Percentiles rank a stretch among this genome's conserved stretches.
These are phyloP conservation scores for Phialocephala sp. DNA, from an alignment of 2,329 filamentous ascomycete species.

Conservation along the genomic window DNA sequence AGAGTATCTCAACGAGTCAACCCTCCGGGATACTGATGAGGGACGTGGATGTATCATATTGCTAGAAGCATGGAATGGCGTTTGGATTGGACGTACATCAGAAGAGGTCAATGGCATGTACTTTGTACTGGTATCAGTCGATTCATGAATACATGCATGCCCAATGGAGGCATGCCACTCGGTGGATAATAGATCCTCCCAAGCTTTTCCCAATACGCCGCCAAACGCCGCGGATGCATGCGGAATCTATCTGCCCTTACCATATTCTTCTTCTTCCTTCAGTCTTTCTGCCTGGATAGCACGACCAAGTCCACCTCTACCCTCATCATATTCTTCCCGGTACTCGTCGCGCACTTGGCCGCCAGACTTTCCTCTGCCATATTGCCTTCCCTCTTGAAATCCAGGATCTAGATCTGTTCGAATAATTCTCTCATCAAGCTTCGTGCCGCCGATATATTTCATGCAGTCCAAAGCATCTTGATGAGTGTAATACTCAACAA, in stretches of 20 bases:
- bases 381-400: slow-evolving; percentile 94
- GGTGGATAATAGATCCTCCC: slow-evolving; percentile 12
- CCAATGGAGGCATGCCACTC: slow-evolving; percentile 3
- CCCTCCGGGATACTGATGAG: slow-evolving; percentile 80
- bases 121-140: slow-evolving; percentile 13
- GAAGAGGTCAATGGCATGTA: slow-evolving; percentile 20
- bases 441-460: slow-evolving; percentile 98
- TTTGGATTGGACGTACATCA: slow-evolving; percentile 36
- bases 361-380: slow-evolving; percentile 92
- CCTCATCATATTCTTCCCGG: slow-evolving; percentile 94
- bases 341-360: slow-evolving; percentile 98
- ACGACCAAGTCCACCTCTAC: slow-evolving; percentile 85
- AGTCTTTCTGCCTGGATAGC: slow-evolving; percentile 70
- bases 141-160: slow-evolving; percentile 10
- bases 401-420: slow-evolving; percentile 94
- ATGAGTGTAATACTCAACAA: slow-evolving; percentile 98
- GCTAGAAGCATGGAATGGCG: slow-evolving; percentile 35
- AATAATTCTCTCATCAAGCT: slow-evolving; percentile 96
- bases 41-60: slow-evolving; percentile 34
- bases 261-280: slow-evolving; percentile 65
- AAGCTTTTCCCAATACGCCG: slow-evolving; percentile 35
- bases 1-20: slow-evolving; percentile 93
- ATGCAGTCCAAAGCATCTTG: slow-evolving; percentile 96
- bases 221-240: slow-evolving; percentile 26
- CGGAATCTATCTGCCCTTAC: slow-evolving; percentile 55